A percentile compares a stretch with the other conserved stretches of the same genome.
phyloP scores from a whole-genome alignment of 257 asterid genomes.

The Solanum pinnatisectum region DNA sequence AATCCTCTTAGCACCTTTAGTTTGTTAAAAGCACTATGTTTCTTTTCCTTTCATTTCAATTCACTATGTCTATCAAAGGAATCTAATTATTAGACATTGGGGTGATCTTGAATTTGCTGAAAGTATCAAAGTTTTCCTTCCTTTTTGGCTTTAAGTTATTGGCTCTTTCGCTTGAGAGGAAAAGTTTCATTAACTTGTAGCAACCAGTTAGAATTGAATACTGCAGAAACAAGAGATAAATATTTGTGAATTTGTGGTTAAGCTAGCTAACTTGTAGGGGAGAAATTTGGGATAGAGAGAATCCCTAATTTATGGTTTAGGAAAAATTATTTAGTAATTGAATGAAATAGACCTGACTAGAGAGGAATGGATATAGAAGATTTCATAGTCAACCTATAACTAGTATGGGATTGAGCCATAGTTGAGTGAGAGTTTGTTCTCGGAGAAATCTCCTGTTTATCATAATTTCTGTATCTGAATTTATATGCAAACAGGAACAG shows the following conservation, averaged over 20 bases:
- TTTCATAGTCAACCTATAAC: neutral
- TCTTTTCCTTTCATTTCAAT: neutral
- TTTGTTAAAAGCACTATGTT: neutral
- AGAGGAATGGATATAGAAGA: neutral
- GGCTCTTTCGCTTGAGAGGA: neutral
- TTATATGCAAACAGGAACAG: neutral
- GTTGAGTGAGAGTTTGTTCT: neutral
- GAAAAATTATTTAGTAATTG: neutral
- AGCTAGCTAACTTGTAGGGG: neutral
- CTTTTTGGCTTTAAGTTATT: neutral
- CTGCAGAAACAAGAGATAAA: neutral
- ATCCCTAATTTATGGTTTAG: neutral
- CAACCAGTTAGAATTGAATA: neutral
- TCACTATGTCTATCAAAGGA: neutral
- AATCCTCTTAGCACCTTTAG: neutral
- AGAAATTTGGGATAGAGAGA: neutral
- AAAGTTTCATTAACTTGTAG: neutral
- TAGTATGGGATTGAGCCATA: neutral
- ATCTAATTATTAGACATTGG: neutral
- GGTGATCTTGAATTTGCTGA: neutral
- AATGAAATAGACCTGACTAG: neutral
- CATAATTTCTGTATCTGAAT: neutral
- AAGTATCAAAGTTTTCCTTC: neutral
- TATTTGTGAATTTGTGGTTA: neutral
- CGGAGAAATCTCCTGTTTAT: neutral